Evolutionary conservation across 306 rosid genomes (phyloP), one percentile per base, ranked within the genome.

Genomic region (Lathyrus sativus): DNA sequence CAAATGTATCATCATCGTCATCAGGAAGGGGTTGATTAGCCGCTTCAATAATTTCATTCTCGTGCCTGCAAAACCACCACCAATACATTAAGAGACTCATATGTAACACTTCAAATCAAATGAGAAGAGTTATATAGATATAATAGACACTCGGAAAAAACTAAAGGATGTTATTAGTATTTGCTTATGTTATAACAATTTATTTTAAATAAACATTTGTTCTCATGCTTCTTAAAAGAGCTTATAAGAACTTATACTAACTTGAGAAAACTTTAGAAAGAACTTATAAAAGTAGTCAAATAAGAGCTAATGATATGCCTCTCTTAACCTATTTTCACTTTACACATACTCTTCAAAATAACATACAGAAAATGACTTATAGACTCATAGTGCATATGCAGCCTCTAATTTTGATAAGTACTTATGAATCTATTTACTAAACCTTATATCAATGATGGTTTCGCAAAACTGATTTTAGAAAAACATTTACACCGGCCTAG

Each of bases 11-110:
- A 33, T 85, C 96, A 2, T 87, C 93, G 3, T 85, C 96, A n/a
- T 90, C 89, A 0, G 91, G 96, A 67, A 90, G 96, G 54, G 96
- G 95, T 71, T 84, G 91, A 57, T 49, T 78, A 33, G 84, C 82
- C 45, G 88, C 88, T 31, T 51, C 54, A 17, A 39, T 58, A 56
- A 85, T 77, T 77, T 89, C 96, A 0, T 84, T 87, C 55, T 86
- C 96, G 2, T 86, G 87, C 84, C 96, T 89, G 73, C 58, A 56
- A 48, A 62, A 45, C 17, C 46, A 45, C 17, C 46, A 42, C 50
- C 43, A 15, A 66, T 14, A 22, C 7, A 53, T 9, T 9, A 4
- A 53, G 33, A 53, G 2, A 53, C 12, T 11, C 33, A 53, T 3
- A 0, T 18, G 0, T 18, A 10, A 51, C 7, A 9, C 39, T 33